A percentile compares a stretch with the other conserved stretches of the same genome.
phyloP scores from a whole-genome alignment of 495 filamentous ascomycete genomes.

The Trichoderma erinaceum region DNA sequence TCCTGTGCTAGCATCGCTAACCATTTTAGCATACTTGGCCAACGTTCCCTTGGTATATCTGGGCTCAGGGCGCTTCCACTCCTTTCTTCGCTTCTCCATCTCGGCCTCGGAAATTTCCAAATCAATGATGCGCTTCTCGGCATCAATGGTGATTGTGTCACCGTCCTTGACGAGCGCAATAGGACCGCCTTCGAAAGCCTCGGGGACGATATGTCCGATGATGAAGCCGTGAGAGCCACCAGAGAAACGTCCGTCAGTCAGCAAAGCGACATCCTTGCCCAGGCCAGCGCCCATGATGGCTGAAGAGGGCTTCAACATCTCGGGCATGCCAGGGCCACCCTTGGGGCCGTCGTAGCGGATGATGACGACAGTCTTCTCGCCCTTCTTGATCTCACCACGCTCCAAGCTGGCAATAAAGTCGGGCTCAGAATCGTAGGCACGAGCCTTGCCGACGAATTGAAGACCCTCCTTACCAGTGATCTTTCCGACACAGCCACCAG shows the following conservation, averaged over 20 bases:
- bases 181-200: constrained; percentile 63
- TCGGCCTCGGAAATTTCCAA: constrained; percentile 55
- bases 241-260: constrained; percentile 73
- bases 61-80: constrained; percentile 58
- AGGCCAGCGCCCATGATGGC: constrained; percentile 85
- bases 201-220: constrained; percentile 69
- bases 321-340: constrained; percentile 77
- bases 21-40: constrained; percentile 65
- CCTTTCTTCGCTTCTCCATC: constrained; percentile 55
- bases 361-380: constrained; percentile 94
- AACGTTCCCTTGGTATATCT: constrained; percentile 69
- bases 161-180: constrained; percentile 64
- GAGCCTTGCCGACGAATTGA: constrained; percentile 80
- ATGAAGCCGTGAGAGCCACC: constrained; percentile 76
- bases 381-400: constrained; percentile 80
- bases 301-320: constrained; percentile 78
- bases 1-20: constrained; percentile 71
- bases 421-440: constrained; percentile 80
- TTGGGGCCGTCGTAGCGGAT: constrained; percentile 93
- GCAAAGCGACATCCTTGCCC: constrained; percentile 72
- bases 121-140: constrained; percentile 58
- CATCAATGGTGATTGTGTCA: constrained; percentile 65
- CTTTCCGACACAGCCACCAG: constrained; percentile 90
- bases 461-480: constrained; percentile 97
- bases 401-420: constrained; percentile 73